Percentiles rank a stretch among this genome's conserved stretches.
Conservation (phyloP, 2,329 filamentous ascomycete species). For the Coniochaeta sp. region DNA sequence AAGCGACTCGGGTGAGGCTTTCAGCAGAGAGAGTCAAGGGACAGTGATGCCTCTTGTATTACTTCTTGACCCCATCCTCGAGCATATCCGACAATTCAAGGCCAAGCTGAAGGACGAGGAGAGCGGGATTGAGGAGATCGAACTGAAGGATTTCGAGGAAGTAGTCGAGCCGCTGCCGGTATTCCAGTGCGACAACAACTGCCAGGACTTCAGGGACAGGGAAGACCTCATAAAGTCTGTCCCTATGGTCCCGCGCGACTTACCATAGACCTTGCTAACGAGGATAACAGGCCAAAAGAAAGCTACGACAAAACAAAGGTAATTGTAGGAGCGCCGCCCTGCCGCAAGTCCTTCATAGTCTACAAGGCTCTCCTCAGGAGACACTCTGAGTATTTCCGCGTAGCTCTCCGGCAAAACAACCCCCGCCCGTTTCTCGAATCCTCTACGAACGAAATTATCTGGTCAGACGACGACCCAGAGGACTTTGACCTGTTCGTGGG, state of each 20-base stretch:
- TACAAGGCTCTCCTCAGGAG: constrained; percentile 9
- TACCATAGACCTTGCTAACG: too few species aligned
- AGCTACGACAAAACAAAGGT: neutral
- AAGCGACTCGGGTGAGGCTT: too few species aligned
- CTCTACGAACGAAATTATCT: constrained; percentile 6
- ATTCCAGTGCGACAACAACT: neutral
- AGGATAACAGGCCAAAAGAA: too few species aligned
- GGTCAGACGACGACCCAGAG: constrained; percentile 9
- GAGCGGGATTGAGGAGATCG: neutral
- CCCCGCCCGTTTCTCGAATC: constrained; percentile 5
- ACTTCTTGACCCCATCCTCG: too few species aligned
- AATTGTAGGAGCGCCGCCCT: neutral
- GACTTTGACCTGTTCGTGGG: constrained; percentile 8
- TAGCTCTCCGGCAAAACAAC: constrained; percentile 1
- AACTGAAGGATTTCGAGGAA: neutral
- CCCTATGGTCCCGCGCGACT: too few species aligned
- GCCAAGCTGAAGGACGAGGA: neutral
- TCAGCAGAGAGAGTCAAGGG: too few species aligned
- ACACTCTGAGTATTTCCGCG: constrained; percentile 7
- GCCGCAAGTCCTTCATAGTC: constrained; percentile 6
- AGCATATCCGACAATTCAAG: too few species aligned
- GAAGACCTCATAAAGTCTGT: neutral
- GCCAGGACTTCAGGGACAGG: neutral
- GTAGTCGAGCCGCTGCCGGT: neutral
- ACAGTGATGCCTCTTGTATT: too few species aligned